A percentile compares a stretch with the other conserved stretches of the same genome.
phyloP scores from a whole-genome alignment of 106 monocot species.

The Posidonia australis region DNA sequence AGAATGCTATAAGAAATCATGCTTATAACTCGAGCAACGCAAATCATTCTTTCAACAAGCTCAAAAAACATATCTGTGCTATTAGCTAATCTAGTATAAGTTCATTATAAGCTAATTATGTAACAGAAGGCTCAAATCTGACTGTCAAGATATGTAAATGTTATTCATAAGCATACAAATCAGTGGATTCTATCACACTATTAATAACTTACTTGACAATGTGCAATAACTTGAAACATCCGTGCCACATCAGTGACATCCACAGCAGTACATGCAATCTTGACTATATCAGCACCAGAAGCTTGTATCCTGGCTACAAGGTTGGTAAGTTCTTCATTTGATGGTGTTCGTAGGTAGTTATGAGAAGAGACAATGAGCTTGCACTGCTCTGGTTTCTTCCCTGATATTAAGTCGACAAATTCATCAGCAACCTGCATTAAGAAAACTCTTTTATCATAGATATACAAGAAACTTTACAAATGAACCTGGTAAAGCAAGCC shows the following conservation, averaged over 20 bases:
- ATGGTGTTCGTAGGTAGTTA: constrained; percentile 80
- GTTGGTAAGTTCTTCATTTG: constrained; percentile 52
- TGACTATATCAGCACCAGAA: constrained; percentile 86
- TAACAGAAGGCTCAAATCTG: too few relatives aligned
- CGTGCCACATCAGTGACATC: constrained; percentile 73
- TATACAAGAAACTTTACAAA: not conserved
- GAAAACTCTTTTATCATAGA: not conserved
- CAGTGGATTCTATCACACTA: not conserved
- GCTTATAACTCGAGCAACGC: too few relatives aligned
- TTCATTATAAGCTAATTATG: too few relatives aligned
- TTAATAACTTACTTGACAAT: constrained; percentile 67
- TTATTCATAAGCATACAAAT: too few relatives aligned
- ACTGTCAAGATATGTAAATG: too few relatives aligned
- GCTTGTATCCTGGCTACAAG: constrained; percentile 92
- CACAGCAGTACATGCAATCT: constrained; percentile 74
- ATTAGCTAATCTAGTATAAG: too few relatives aligned
- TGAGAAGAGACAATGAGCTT: constrained; percentile 97
- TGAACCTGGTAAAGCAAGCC: not conserved
- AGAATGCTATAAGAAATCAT: too few relatives aligned
- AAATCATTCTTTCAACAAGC: too few relatives aligned
- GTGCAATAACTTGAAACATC: constrained; percentile 80
- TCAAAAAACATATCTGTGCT: too few relatives aligned
- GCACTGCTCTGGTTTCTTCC: constrained; percentile 56
- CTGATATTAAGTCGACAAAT: constrained; percentile 50
- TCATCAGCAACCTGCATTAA: constrained; percentile 64